phyloP scores from a whole-genome alignment of 2,329 filamentous ascomycete genomes.

The Elsinoe necatrix region DNA sequence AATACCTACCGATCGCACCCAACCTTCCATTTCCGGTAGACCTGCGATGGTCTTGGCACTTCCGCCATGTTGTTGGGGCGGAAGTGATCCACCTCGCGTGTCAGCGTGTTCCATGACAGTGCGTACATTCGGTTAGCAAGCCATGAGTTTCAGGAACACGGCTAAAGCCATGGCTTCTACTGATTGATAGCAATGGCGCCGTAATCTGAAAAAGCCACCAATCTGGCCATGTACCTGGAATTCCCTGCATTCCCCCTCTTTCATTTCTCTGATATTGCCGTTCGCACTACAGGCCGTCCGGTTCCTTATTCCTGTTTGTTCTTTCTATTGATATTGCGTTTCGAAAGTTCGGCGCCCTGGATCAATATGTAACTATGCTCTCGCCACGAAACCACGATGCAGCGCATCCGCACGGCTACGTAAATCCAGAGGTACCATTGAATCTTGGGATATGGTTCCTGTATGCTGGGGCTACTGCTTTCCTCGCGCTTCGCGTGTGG shows the following conservation, averaged over 20 bases:
- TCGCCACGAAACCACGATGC: background rate
- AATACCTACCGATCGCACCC: background rate
- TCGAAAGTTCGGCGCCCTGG: background rate
- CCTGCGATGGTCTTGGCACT: no score
- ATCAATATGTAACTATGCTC: slow-evolving; percentile 9
- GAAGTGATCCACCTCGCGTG: background rate
- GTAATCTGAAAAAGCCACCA: background rate
- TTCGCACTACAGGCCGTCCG: background rate
- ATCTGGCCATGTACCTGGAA: background rate
- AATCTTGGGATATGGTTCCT: slow-evolving; percentile 34
- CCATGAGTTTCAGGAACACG: slow-evolving; percentile 8
- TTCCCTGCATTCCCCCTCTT: slow-evolving; percentile 6
- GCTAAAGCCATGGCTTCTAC: background rate
- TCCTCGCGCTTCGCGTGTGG: slow-evolving; percentile 31
- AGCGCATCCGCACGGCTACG: slow-evolving; percentile 21
- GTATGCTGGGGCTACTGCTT: slow-evolving; percentile 31
- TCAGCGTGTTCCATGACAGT: slow-evolving; percentile 1
- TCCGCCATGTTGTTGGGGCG: no score
- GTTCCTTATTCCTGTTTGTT: background rate
- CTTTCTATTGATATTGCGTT: background rate
- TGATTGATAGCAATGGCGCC: background rate
- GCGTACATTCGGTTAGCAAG: slow-evolving; percentile 9
- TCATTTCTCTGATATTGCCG: background rate
- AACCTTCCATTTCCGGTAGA: no score
- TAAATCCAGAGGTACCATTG: slow-evolving; percentile 30